Conservation (phyloP, 352 stramenopile species). For the Globisporangium recalcitrans region DNA sequence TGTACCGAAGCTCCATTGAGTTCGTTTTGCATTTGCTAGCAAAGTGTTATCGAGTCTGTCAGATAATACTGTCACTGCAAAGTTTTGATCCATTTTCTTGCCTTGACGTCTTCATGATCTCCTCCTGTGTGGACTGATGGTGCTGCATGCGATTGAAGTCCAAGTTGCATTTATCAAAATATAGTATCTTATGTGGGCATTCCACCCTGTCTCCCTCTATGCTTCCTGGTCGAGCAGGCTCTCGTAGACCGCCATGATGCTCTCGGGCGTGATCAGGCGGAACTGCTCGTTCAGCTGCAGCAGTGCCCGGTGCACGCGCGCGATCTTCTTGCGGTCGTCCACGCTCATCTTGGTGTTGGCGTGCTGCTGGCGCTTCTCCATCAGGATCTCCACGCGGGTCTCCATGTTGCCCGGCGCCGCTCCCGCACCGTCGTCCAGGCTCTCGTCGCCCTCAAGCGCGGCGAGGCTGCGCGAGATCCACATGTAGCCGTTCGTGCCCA, state of each 20-base stretch:
- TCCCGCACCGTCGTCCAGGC: slow-evolving; percentile 36
- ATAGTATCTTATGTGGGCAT: neutral
- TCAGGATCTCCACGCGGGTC: slow-evolving; percentile 85
- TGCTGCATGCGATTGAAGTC: neutral
- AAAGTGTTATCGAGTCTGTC: neutral
- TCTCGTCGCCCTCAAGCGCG: slow-evolving; percentile 31
- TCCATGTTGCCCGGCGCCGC: slow-evolving; percentile 53
- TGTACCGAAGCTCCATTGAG: neutral
- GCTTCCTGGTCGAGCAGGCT: slow-evolving; percentile 29
- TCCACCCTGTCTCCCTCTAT: slow-evolving; percentile 1
- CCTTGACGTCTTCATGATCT: neutral
- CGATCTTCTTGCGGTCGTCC: slow-evolving; percentile 81
- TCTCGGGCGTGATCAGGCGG: slow-evolving; percentile 89
- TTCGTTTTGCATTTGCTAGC: neutral
- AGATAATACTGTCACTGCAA: neutral
- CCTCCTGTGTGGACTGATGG: too few relatives aligned
- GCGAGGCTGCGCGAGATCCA: slow-evolving; percentile 90
- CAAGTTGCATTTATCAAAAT: slow-evolving; percentile 8
- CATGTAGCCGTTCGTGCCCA: slow-evolving; percentile 94
- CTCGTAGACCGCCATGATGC: slow-evolving; percentile 85
- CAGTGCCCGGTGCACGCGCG: slow-evolving; percentile 86
- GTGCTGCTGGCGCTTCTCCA: slow-evolving; percentile 89
- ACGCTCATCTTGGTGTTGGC: slow-evolving; percentile 64
- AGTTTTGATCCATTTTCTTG: slow-evolving; percentile 2
- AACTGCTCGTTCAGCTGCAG: slow-evolving; percentile 86